Evolutionary conservation across 2,329 filamentous ascomycete genomes (phyloP).

Genomic region (Apiospora arundinis): DNA sequence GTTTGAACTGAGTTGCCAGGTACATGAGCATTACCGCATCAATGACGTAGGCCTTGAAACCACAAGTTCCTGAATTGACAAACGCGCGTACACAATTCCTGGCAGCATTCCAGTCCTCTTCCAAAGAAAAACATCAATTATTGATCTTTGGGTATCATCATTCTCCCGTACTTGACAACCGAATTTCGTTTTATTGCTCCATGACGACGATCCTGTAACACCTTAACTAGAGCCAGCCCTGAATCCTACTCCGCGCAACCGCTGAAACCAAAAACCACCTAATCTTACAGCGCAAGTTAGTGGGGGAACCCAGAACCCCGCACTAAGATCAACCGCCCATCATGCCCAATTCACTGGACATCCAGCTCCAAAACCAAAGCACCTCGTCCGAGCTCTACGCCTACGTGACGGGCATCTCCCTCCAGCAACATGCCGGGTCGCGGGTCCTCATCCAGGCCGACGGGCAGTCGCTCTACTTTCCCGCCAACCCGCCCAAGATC

Average conservation of each 20-base stretch:
- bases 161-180: background rate
- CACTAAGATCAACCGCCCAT: background rate
- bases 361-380: conserved; percentile 60
- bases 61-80: background rate
- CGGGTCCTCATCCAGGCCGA: conserved; percentile 68
- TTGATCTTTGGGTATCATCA: background rate
- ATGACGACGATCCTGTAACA: background rate
- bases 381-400: conserved; percentile 66
- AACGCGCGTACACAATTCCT: background rate
- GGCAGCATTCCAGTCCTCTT: background rate
- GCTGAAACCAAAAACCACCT: background rate
- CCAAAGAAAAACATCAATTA: background rate
- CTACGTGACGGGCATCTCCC: conserved; percentile 72
- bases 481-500: conserved; percentile 59
- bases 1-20: conserved; percentile 8
- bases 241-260: background rate
- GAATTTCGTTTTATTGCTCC: background rate
- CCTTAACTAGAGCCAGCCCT: background rate
- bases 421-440: conserved; percentile 64
- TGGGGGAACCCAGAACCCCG: conserved; percentile 1
- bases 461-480: conserved; percentile 70
- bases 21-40: background rate
- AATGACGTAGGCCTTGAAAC: background rate
- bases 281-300: background rate
- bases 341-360: conserved; percentile 2